Percentiles rank a stretch among this genome's conserved stretches.
phyloP scores from a whole-genome alignment of 805 yeast genomes.

The Yarrowia sp. region DNA sequence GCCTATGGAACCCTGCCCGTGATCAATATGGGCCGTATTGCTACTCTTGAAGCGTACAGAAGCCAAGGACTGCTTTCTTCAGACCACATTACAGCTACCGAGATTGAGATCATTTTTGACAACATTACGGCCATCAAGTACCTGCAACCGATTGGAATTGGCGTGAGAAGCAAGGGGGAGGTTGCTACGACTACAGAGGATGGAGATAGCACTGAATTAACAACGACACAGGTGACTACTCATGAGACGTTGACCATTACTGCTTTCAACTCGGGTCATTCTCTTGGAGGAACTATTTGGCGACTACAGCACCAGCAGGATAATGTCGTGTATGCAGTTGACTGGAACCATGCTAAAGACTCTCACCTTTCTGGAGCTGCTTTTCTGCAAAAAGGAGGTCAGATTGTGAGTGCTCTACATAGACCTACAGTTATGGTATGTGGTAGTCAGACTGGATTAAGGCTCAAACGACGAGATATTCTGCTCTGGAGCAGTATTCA shows the following conservation, averaged over 20 bases:
- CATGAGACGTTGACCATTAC: constrained; percentile 51
- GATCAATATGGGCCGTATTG: constrained; percentile 75
- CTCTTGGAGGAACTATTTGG: constrained; percentile 94
- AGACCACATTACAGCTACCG: constrained; percentile 61
- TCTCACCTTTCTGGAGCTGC: constrained; percentile 76
- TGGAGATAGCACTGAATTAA: constrained; percentile 26
- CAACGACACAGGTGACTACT: constrained; percentile 11
- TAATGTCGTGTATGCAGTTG: constrained; percentile 80
- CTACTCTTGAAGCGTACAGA: constrained; percentile 81
- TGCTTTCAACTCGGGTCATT: constrained; percentile 87
- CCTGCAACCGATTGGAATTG: constrained; percentile 64
- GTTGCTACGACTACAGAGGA: constrained; percentile 28
- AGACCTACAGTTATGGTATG: constrained; percentile 85
- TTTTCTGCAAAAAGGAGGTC: constrained; percentile 49
- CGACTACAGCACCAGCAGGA: constrained; percentile 69
- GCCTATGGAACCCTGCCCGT: constrained; percentile 90
- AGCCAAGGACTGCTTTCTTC: constrained; percentile 67
- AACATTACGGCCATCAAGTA: constrained; percentile 66
- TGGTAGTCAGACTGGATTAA: constrained; percentile 54
- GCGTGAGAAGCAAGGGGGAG: constrained; percentile 15
- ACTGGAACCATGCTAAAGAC: constrained; percentile 94
- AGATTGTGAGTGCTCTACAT: constrained; percentile 56
- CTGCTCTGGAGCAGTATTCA: constrained; percentile 61
- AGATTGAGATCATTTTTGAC: constrained; percentile 79
- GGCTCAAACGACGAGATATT: constrained; percentile 61